Conservation (phyloP, 805 yeast genomes). For the Barnettozyma californica region DNA sequence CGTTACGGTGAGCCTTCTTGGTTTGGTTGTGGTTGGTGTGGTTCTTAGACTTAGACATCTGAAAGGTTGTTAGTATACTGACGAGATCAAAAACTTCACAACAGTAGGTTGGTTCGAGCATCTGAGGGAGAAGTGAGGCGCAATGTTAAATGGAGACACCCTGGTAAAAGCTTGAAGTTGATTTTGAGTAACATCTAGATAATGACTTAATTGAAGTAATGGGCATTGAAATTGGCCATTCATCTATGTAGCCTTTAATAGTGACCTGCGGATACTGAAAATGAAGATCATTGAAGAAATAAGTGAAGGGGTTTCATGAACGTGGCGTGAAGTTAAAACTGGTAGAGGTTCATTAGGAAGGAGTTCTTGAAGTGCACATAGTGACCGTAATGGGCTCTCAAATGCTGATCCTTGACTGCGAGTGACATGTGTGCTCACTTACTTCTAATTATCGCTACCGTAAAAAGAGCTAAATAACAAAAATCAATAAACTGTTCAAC, state of each 20-base stretch:
- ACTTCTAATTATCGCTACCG: constrained; percentile 4
- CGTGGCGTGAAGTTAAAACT: too few relatives aligned
- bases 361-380: not conserved
- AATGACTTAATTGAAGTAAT: too few relatives aligned
- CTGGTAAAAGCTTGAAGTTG: too few relatives aligned
- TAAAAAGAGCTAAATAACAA: constrained; percentile 1
- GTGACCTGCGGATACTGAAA: too few relatives aligned
- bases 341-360: not conserved
- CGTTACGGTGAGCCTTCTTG: constrained; percentile 99
- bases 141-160: too few relatives aligned
- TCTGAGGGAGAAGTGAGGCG: not conserved
- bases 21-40: constrained; percentile 99
- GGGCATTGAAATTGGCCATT: too few relatives aligned
- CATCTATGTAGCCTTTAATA: too few relatives aligned
- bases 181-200: too few relatives aligned
- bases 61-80: constrained; percentile 17
- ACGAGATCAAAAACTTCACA: not conserved
- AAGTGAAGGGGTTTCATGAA: too few relatives aligned
- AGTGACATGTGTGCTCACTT: not conserved
- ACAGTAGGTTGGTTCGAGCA: not conserved
- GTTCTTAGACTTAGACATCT: constrained; percentile 99
- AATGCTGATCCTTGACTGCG: not conserved
- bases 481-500: constrained; percentile 1
- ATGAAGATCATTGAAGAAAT: too few relatives aligned
- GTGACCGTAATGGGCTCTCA: not conserved